Evolutionary conservation across 2,329 filamentous ascomycete genomes (phyloP), one percentile per base, ranked within the genome.

Genomic region (Penicillium sp.): DNA sequence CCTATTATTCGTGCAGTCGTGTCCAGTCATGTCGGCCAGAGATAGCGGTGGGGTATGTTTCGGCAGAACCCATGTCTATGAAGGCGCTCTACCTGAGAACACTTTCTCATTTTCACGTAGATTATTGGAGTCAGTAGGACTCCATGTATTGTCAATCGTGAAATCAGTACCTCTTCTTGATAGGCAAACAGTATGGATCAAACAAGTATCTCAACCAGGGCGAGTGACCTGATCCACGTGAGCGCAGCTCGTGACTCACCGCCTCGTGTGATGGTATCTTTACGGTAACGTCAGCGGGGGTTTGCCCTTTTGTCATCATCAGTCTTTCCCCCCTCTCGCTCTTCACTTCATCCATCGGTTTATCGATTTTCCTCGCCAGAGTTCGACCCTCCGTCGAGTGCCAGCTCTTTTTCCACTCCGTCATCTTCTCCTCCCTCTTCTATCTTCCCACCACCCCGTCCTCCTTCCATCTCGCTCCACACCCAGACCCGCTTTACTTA

Each of bases 231-330:
- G 54, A 33, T 54, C 51, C 65, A 66, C 62, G 64, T 69, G 65
- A 66, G 44, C 7, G 8, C 0, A n/a, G 13, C 61, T 51, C 59
- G 33, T 60, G 65, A 62, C 65, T 69, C 65, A 70, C 68, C 68
- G 68, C 67, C 68, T 61, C 66, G 58, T 63, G 64, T 69, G 67
- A 69, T 70, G 59, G 59, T 66, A 64, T 62, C 60, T 54, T 60
- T 62, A 67, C 60, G 62, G 65, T 68, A 67, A 69, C 66, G 66
- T 70, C 68, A 70, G 68, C 67, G 68, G 68, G 68, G 68, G 67
- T 65, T 66, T 62, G n/a, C n/a, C 64, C 65, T 70, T 71, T 72
- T 70, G 66, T 71, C 71, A 71, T 71, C 71, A 71, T 71, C 72
- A 33, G 63, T 66, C 62, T 66, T 57, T 69, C 64, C 64, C 65